These are phyloP conservation scores for Mortierella hygrophila DNA, from an alignment of 192 early-diverging fungal genomes.

Conservation along the genomic window DNA sequence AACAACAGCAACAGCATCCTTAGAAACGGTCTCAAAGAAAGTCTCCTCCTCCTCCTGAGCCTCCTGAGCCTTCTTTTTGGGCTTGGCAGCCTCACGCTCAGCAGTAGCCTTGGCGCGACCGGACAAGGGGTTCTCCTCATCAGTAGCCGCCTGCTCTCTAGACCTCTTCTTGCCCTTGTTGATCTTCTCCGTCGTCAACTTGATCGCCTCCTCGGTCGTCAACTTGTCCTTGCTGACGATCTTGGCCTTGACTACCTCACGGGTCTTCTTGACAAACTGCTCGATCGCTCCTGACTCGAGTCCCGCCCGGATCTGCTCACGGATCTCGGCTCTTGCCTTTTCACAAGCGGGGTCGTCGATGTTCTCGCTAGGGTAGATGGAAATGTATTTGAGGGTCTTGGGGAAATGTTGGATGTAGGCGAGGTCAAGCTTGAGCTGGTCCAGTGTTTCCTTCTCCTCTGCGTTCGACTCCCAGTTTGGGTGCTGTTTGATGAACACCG, in stretches of 20 bases:
- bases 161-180: slow-evolving; percentile 39
- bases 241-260: slow-evolving; percentile 47
- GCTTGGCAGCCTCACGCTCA: slow-evolving; percentile 15
- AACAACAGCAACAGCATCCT: slow-evolving; percentile 1
- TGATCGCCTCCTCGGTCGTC: slow-evolving; percentile 32
- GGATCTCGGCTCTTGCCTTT: slow-evolving; percentile 36
- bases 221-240: slow-evolving; percentile 35
- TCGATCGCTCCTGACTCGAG: slow-evolving; percentile 32
- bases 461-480: slow-evolving; percentile 29
- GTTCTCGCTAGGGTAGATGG: slow-evolving; percentile 56
- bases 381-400: slow-evolving; percentile 56
- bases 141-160: slow-evolving; percentile 6
- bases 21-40: slow-evolving; percentile 47
- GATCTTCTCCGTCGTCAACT: slow-evolving; percentile 43
- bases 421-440: slow-evolving; percentile 50
- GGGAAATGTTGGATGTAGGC: slow-evolving; percentile 60
- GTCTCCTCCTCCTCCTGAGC: slow-evolving; percentile 28
- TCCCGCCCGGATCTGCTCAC: slow-evolving; percentile 43
- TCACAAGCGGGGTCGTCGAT: slow-evolving; percentile 33
- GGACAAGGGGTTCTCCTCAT: slow-evolving; percentile 26
- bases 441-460: slow-evolving; percentile 38
- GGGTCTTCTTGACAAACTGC: slow-evolving; percentile 33
- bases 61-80: slow-evolving; percentile 1
- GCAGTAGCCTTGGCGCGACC: slow-evolving; percentile 47
- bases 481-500: slow-evolving; percentile 44